A percentile compares a stretch with the other conserved stretches of the same genome.
Evolutionary conservation across 108 stramenopile genomes (phyloP).

Genomic region (Pseudonitzschia pungens): DNA sequence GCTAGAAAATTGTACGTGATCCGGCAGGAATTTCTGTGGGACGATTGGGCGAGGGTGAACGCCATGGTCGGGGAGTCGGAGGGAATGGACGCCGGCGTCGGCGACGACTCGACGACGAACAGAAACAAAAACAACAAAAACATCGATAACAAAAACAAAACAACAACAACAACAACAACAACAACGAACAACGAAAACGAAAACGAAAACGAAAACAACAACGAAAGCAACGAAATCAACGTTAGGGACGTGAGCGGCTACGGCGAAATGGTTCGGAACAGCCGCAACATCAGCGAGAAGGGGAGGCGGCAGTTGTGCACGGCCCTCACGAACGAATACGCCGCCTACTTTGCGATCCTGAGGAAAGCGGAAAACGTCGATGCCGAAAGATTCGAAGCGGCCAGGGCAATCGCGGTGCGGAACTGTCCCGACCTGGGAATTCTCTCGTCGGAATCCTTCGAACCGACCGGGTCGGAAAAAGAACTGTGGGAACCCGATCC

Average conservation of each 20-base stretch:
- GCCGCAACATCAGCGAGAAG: conserved; percentile 34
- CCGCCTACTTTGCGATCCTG: conserved; percentile 46
- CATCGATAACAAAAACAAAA: no score
- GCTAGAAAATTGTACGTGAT: conserved; percentile 28
- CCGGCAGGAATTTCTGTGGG: conserved; percentile 54
- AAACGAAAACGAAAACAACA: no score
- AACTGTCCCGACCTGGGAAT: conserved; percentile 33
- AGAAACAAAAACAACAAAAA: no score
- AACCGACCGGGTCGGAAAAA: no score
- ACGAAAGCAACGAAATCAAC: conserved; percentile 21
- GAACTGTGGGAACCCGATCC: no score
- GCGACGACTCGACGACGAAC: no score
- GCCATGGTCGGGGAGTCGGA: conserved; percentile 24
- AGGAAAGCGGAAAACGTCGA: conserved; percentile 42
- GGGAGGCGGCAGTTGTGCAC: conserved; percentile 37
- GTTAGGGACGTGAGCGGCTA: conserved; percentile 14
- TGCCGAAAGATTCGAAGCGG: conserved; percentile 25
- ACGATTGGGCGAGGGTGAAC: conserved; percentile 58
- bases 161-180: no score
- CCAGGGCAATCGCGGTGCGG: conserved; percentile 8
- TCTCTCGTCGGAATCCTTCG: no score
- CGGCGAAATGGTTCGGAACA: conserved; percentile 47
- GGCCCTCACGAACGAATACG: conserved; percentile 48
- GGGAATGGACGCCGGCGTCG: not conserved
- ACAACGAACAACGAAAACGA: no score